These are phyloP conservation scores for Penicillium crustosum DNA, from an alignment of 2,329 filamentous ascomycete genomes.

Conservation along the genomic window DNA sequence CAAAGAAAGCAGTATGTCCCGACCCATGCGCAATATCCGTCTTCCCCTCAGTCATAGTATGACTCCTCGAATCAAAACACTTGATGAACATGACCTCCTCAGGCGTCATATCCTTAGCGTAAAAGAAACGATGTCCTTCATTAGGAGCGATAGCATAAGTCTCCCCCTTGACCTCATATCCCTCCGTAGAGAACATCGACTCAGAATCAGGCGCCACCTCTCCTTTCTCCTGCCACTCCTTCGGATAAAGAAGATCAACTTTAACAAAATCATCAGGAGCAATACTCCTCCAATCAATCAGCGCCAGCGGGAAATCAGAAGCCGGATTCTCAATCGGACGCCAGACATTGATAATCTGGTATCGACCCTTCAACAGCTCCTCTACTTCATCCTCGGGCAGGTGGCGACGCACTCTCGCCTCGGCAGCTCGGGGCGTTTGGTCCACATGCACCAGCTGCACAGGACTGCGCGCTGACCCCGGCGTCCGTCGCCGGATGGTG, in stretches of 20 bases:
- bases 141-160: constrained; percentile 61
- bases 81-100: constrained; percentile 57
- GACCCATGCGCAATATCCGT: constrained; percentile 50
- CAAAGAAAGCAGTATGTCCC: constrained; percentile 57
- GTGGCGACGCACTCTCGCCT: constrained; percentile 62
- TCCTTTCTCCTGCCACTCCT: constrained; percentile 58
- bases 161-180: constrained; percentile 64
- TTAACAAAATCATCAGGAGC: constrained; percentile 58
- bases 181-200: constrained; percentile 52
- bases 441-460: constrained; percentile 72
- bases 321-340: constrained; percentile 64
- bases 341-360: constrained; percentile 71
- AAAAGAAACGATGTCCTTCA: constrained; percentile 62
- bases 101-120: constrained; percentile 66
- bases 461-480: constrained; percentile 60
- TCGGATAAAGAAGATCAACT: constrained; percentile 63
- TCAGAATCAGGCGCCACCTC: constrained; percentile 55
- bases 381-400: constrained; percentile 57
- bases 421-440: constrained; percentile 65
- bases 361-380: constrained; percentile 57
- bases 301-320: constrained; percentile 66
- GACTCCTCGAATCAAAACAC: constrained; percentile 55
- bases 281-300: constrained; percentile 65
- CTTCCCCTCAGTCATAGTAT: constrained; percentile 37
- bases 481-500: constrained; percentile 61